Evolutionary conservation across 148 eudicot species (phyloP).

Genomic region (Amaranthus cruentus): DNA sequence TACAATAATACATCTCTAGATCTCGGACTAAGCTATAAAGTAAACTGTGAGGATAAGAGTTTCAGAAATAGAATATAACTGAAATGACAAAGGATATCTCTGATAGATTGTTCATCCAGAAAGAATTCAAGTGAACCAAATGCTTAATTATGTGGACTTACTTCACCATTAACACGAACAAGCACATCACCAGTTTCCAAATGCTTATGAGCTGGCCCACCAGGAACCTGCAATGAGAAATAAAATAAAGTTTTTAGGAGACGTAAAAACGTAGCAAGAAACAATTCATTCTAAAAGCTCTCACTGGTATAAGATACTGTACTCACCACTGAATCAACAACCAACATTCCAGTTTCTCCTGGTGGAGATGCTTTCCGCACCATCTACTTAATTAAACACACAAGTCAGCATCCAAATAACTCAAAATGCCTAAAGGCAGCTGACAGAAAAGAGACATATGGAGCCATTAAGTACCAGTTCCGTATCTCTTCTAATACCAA

Average conservation of each 20-base stretch:
- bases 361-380: slow-evolving; percentile 80
- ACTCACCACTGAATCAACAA: slow-evolving; percentile 95
- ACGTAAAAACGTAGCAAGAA: neutral
- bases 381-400: slow-evolving; percentile 46
- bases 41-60: neutral
- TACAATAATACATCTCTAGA: neutral
- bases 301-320: slow-evolving; percentile 10
- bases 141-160: slow-evolving; percentile 24
- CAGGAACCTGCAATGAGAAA: slow-evolving; percentile 71
- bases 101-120: neutral
- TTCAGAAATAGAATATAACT: neutral
- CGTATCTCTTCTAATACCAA: slow-evolving; percentile 77
- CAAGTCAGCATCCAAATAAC: slow-evolving; percentile 4
- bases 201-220: slow-evolving; percentile 80
- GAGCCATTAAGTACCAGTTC: slow-evolving; percentile 57
- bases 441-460: neutral
- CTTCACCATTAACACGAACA: slow-evolving; percentile 76
- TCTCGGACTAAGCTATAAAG: neutral
- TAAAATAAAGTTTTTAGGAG: neutral
- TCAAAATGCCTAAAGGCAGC: slow-evolving; percentile 3
- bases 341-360: slow-evolving; percentile 96
- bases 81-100: slow-evolving; percentile 1
- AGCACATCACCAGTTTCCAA: slow-evolving; percentile 99
- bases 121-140: neutral
- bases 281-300: slow-evolving; percentile 3